Evolutionary conservation across 164 flowering plant genomes (phyloP).

Genomic region (Piper betle): DNA sequence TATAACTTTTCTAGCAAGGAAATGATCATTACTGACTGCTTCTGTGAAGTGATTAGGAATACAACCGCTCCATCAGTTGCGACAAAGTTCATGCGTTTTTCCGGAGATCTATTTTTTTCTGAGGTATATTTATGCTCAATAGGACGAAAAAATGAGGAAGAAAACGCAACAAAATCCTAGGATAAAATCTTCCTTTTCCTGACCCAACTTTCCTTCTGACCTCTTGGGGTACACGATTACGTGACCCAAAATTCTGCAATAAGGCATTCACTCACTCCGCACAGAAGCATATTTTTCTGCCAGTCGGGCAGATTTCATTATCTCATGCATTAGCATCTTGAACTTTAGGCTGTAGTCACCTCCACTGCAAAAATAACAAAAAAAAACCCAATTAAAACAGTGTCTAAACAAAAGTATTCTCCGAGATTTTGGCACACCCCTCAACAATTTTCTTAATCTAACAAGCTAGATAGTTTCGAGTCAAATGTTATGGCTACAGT

Average conservation of each 20-base stretch:
- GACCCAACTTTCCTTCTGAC: background rate
- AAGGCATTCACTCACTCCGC: slow-evolving; percentile 49
- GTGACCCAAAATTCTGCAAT: background rate
- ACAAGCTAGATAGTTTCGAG: too few species aligned
- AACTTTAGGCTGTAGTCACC: slow-evolving; percentile 85
- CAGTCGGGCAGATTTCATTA: slow-evolving; percentile 40
- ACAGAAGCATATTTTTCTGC: slow-evolving; percentile 73
- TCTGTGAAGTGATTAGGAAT: too few species aligned
- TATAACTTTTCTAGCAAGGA: too few species aligned
- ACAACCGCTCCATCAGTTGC: too few species aligned
- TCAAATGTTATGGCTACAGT: too few species aligned
- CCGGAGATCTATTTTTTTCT: too few species aligned
- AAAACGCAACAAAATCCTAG: background rate
- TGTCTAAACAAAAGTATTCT: background rate
- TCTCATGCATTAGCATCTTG: slow-evolving; percentile 74
- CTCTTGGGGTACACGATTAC: too few species aligned
- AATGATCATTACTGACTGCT: too few species aligned
- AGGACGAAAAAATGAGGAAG: background rate
- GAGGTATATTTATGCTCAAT: background rate
- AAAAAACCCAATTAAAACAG: background rate
- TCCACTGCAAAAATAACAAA: slow-evolving; percentile 44
- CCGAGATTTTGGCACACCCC: background rate
- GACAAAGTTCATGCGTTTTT: too few species aligned
- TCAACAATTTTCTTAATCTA: too few species aligned
- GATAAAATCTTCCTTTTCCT: background rate